Conservation (phyloP, 805 yeast genomes). For the Schizosaccharomyces octosporus region DNA sequence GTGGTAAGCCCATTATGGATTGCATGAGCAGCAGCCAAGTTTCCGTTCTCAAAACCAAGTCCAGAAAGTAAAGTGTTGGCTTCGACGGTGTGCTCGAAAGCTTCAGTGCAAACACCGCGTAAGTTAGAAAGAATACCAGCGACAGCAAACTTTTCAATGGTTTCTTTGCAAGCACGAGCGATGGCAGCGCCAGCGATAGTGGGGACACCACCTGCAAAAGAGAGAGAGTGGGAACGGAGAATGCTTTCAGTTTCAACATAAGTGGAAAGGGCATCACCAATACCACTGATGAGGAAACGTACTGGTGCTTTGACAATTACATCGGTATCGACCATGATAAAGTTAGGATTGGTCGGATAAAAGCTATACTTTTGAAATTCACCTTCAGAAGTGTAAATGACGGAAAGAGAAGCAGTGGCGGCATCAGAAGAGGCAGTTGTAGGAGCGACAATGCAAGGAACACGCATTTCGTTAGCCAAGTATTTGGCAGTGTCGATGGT, state of each 20-base stretch:
- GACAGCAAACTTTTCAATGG: not conserved
- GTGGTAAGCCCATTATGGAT: slow-evolving; percentile 1
- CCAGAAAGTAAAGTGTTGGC: slow-evolving; percentile 2
- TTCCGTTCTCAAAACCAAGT: not conserved
- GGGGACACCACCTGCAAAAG: not conserved
- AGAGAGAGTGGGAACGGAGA: not conserved
- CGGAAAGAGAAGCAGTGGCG: slow-evolving; percentile 1
- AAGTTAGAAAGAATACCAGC: not conserved
- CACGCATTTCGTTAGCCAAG: not conserved
- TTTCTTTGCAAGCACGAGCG: not conserved
- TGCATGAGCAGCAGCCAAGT: slow-evolving; percentile 1
- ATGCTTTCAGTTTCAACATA: not conserved
- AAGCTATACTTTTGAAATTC: not conserved
- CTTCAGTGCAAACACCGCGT: not conserved
- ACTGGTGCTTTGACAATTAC: not conserved
- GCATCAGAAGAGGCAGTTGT: slow-evolving; percentile 1
- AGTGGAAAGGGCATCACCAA: slow-evolving; percentile 1
- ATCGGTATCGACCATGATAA: slow-evolving; percentile 1
- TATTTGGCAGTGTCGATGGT: slow-evolving; percentile 22
- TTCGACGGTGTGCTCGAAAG: not conserved
- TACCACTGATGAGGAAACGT: not conserved
- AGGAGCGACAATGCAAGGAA: not conserved
- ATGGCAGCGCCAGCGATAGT: not conserved
- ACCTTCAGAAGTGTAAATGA: slow-evolving; percentile 1
- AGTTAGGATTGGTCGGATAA: not conserved